Evolutionary conservation across 371 early-diverging fungal species (phyloP), one percentile per base, ranked within the genome.

Genomic region (Mortierella sp.): DNA sequence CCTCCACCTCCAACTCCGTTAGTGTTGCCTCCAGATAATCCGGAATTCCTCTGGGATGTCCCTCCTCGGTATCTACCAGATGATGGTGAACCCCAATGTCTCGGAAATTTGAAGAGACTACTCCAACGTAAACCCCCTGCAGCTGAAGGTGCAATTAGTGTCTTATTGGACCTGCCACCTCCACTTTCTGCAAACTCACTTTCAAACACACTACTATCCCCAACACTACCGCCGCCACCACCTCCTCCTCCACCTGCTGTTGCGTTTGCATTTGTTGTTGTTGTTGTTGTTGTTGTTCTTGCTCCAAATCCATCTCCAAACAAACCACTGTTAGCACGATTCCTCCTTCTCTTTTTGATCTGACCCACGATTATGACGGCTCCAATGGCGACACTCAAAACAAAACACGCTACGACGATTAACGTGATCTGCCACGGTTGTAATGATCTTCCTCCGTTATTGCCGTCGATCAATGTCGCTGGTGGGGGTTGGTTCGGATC

Each of bases 401-500:
- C 68, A n/a, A 79, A 16, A 33, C 65, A 59, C 0, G 74, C 74
- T 9, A 70, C 71, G 6, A 79, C 24, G 19, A 70, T 74, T 63
- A 79, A 41, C 1, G 55, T 70, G 41, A 60, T 58, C 40, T 79
- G 74, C 80, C 80, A 79, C 4, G 71, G 16, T 41, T 58, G 45
- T 7, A 79, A 21, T 11, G 43, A 43, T 43, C 28, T 41, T 2
- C 53, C 58, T 4, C 60, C 50, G 7, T 66, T 45, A 13, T 32
- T 33, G 7, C 58, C 1, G 32, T 70, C 67, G 13, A 45, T 21
- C 3, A 33, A 41, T 1, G 63, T 58, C 4, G 50, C 58, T 1
- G 65, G 65, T 10, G 80, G 80, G 5, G 67, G 24, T 38, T 79
- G 80, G 24, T 58, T 64, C 0, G 80, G 80, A 59, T 79, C 80